These are phyloP conservation scores for Catenaria anguillulae DNA, from an alignment of 371 early-diverging fungal genomes.

Conservation along the genomic window DNA sequence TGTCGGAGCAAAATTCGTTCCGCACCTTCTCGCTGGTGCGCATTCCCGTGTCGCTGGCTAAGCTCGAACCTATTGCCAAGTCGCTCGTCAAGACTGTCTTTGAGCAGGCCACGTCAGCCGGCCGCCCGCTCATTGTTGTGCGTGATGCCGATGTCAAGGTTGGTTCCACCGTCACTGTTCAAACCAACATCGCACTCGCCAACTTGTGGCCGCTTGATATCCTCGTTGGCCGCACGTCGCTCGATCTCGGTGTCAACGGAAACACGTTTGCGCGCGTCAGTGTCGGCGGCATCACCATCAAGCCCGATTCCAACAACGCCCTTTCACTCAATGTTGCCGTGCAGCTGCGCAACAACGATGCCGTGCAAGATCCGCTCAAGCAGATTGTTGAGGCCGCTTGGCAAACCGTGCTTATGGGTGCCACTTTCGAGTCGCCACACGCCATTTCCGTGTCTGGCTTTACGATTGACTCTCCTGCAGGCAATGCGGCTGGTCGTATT, in stretches of 20 bases:
- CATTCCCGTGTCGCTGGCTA: background rate
- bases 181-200: background rate
- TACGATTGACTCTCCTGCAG: background rate
- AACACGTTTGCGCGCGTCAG: background rate
- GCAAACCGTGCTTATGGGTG: background rate
- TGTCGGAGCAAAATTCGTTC: background rate
- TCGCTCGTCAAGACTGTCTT: background rate
- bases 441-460: background rate
- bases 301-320: background rate
- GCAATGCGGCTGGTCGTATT: background rate
- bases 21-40: background rate
- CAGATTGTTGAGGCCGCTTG: background rate
- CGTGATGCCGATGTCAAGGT: background rate
- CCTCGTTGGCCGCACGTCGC: background rate
- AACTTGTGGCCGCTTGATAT: background rate
- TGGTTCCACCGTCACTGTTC: background rate
- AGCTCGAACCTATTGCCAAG: background rate
- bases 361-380: background rate
- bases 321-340: background rate
- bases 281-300: background rate
- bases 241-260: background rate
- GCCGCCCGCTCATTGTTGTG: background rate
- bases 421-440: background rate
- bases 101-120: background rate
- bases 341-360: background rate